Evolutionary conservation across 2,329 filamentous ascomycete species (phyloP), one percentile per base, ranked within the genome.

Genomic region (Botryotinia narcissicola): DNA sequence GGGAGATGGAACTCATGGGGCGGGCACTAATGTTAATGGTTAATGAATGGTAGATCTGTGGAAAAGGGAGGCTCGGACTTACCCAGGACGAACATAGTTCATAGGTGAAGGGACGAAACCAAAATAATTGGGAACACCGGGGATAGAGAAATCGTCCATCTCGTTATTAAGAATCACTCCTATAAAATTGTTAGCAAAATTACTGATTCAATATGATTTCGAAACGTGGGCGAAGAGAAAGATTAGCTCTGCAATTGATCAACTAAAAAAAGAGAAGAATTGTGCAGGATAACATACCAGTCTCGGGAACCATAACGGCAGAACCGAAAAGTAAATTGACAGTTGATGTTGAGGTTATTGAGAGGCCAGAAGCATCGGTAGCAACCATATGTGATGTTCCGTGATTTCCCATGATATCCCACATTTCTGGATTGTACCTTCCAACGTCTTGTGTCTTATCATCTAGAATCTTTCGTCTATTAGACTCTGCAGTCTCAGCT

Each of bases 251-350:
- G 48, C 18, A 22, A 32, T 9, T 57, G 6, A 16, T 32, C 61
- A 42, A 14, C 7, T 60, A 1, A 16, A 5, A n/a, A 67, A 9
- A 35, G 25, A 37, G 0, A 25, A 48, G 8, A 59, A 48, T 25
- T 46, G 16, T 22, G 4, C 22, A 70, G 69, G 54, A 40, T 14
- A 59, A 73, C 73, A 84, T 73, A 97, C 95, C 95, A 0, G 94
- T 95, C 77, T 91, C 87, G 0, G 94, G 93, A 0, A 95, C 92
- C 83, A 97, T 89, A 76, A 97, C 82, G 32, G 90, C 86, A 42
- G 90, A 91, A 63, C 95, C 95, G 78, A 97, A 98, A 4, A 96
- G 86, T 7, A 96, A 86, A 82, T 98, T 98, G 73, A 98, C 85
- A 0, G 95, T 98, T 0, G 94, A 96, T 0, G 95, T 98, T 20